phyloP scores from a whole-genome alignment of 306 rosid genomes.

The Ormosia emarginata region DNA sequence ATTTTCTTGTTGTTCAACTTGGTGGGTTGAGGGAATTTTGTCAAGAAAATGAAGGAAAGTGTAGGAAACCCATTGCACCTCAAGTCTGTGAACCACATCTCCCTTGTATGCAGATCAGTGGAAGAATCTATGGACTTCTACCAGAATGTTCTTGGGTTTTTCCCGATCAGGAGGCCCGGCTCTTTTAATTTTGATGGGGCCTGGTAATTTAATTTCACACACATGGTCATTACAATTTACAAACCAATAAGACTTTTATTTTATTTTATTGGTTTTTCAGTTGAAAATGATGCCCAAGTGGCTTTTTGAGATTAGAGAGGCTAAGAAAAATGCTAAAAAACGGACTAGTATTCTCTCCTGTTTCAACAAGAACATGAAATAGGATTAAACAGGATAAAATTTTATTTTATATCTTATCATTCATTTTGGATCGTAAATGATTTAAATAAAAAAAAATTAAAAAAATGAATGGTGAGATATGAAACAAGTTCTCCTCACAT shows the following conservation, averaged over 20 bases:
- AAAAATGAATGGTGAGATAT: no score
- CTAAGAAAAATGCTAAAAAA: no score
- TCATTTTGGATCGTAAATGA: no score
- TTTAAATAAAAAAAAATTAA: no score
- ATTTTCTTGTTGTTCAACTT: not conserved
- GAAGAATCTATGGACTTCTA: slow-evolving; percentile 69
- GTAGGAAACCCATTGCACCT: slow-evolving; percentile 78
- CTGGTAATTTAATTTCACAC: slow-evolving; percentile 46
- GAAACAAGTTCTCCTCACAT: no score
- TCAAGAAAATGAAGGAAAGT: slow-evolving; percentile 61
- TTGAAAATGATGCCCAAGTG: no score
- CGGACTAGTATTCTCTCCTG: no score
- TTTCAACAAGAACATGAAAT: no score
- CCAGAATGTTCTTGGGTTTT: slow-evolving; percentile 76
- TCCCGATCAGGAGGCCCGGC: slow-evolving; percentile 87
- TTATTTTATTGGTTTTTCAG: not conserved
- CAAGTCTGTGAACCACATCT: slow-evolving; percentile 83
- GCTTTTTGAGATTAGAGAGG: not conserved
- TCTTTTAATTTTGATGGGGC: slow-evolving; percentile 93
- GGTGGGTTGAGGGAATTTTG: not conserved
- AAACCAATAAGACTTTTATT: not conserved
- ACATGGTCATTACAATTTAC: not conserved
- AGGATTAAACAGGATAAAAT: no score
- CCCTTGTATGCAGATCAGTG: slow-evolving; percentile 73
- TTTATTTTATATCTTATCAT: no score